These are phyloP conservation scores for Fabrea salina DNA, from an alignment of 169 alveolate species.

Conservation along the genomic window DNA sequence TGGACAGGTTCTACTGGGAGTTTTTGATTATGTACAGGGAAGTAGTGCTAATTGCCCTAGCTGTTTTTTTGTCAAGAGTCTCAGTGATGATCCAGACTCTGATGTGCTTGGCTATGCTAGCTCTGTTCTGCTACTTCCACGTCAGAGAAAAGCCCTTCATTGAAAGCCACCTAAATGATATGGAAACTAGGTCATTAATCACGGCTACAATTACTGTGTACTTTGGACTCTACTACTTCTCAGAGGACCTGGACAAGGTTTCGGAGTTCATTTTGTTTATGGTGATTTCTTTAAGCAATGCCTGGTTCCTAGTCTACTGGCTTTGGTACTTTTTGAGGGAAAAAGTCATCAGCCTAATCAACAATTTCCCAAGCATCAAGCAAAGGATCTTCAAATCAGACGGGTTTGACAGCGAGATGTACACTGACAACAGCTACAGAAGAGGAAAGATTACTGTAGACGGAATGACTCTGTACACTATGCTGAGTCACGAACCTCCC, in stretches of 20 bases:
- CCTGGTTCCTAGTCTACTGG: constrained; percentile 16
- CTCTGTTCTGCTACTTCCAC: constrained; percentile 25
- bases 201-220: constrained; percentile 39
- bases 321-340: neutral
- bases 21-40: constrained; percentile 43
- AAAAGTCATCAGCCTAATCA: too few relatives aligned
- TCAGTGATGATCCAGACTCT: constrained; percentile 28
- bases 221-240: constrained; percentile 40
- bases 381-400: too few relatives aligned
- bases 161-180: constrained; percentile 30
- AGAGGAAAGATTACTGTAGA: too few relatives aligned
- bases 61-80: constrained; percentile 11
- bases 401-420: too few relatives aligned
- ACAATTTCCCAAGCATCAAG: too few relatives aligned
- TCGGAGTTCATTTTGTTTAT: neutral
- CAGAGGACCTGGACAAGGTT: neutral
- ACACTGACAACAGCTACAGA: too few relatives aligned
- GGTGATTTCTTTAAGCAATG: neutral
- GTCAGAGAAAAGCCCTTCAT: constrained; percentile 31
- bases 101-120: constrained; percentile 27
- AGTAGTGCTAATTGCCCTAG: constrained; percentile 27
- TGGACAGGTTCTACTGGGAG: constrained; percentile 47
- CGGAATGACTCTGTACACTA: too few relatives aligned
- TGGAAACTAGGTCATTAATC: constrained; percentile 29
- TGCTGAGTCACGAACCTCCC: too few relatives aligned